Evolutionary conservation across 352 stramenopile species (phyloP), one percentile per base, ranked within the genome.

Genomic region (Elongisporangium prolatum): DNA sequence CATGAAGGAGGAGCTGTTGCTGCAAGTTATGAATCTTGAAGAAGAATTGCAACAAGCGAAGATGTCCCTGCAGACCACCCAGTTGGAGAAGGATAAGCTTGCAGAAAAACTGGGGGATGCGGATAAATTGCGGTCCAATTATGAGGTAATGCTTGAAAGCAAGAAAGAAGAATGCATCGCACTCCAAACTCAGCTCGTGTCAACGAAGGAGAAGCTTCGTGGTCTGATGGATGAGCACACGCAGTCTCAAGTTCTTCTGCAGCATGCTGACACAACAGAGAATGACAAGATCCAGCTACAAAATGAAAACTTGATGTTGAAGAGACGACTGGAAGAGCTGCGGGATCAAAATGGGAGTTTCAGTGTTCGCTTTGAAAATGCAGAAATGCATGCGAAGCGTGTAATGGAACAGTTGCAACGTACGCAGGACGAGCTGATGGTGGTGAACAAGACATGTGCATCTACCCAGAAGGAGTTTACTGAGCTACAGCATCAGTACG

Each of bases 241-340:
- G 48, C 60, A 80, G 72, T 40, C 69, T 44, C 59, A 82, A 54
- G 60, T 74, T 1, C 38, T 86, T 1, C 24, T 86, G 37, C 56
- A 64, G 50, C 79, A 71, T 52, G 73, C 75, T 9, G 79, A 88
- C 56, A 69, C 84, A 17, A 72, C 76, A 2, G 82, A 88, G 53
- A 87, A 80, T 13, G 79, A 91, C 48, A 89, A 88, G 52, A 59
- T 89, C 9, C 68, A 76, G 14, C 62, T 85, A 13, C 77, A 89
- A 50, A 88, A 86, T 40, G 79, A 89, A 34, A 66, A 71, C 3
- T 60, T 89, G 28, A 71, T 70, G 13, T 53, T 89, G 14, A 74
- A 81, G 37, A 66, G 81, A 13, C 75, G 77, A 2, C 61, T 88
- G 10, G 80, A 92, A 64, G 80, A 89, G 51, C 63, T 92, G 4